Evolutionary conservation across 2,329 filamentous ascomycete genomes (phyloP).

Genomic region (Ophiostoma novo-ulmi): DNA sequence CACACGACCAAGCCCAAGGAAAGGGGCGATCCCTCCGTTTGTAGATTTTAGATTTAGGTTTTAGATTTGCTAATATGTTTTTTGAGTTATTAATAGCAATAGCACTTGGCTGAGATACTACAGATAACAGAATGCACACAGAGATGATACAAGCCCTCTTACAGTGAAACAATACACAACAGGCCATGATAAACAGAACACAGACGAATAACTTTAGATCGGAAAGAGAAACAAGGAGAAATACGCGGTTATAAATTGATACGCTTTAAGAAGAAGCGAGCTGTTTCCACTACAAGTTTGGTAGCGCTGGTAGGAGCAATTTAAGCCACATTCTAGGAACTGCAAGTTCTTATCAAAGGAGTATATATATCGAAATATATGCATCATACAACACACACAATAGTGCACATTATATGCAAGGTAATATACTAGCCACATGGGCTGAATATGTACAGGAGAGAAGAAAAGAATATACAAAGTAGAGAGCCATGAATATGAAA

Average conservation of each 20-base stretch:
- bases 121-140: neutral
- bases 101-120: neutral
- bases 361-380: neutral
- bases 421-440: conserved; percentile 4
- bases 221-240: neutral
- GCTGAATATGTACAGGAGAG: conserved; percentile 9
- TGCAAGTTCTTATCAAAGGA: neutral
- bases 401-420: neutral
- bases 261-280: neutral
- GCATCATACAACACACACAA: neutral
- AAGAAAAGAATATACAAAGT: neutral
- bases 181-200: neutral
- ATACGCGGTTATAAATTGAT: neutral
- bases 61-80: neutral
- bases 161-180: neutral
- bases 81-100: neutral
- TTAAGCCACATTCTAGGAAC: too few relatives aligned
- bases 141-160: neutral
- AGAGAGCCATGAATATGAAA: neutral
- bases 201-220: neutral
- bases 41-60: neutral
- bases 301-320: too few relatives aligned
- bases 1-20: neutral
- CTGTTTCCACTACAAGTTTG: too few relatives aligned
- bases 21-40: conserved; percentile 3